A percentile compares a stretch with the other conserved stretches of the same genome.
Conservation (phyloP, 768 basidiomycete genomes). For the Kwoniella dendrophila region DNA sequence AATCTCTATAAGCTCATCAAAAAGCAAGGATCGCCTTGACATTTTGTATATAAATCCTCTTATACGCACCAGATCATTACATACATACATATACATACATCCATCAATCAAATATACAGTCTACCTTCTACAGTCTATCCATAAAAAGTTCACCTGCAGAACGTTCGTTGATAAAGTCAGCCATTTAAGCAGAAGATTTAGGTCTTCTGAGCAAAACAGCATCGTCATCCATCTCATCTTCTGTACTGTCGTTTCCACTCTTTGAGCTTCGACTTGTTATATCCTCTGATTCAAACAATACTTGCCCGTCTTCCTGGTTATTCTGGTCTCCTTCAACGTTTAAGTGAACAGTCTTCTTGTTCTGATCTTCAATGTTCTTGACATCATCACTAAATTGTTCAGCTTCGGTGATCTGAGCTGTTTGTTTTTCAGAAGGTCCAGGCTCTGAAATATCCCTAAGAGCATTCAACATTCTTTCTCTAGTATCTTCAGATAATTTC, state of each 20-base stretch:
- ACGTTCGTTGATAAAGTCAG: neutral
- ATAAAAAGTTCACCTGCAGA: neutral
- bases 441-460: constrained; percentile 72
- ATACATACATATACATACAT: neutral
- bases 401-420: neutral
- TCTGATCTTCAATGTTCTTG: neutral
- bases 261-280: constrained; percentile 3
- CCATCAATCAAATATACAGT: neutral
- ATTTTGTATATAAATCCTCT: neutral
- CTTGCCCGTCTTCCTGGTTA: no score
- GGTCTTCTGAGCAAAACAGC: constrained; percentile 52
- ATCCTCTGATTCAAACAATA: constrained; percentile 10
- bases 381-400: neutral
- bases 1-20: neutral
- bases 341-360: constrained; percentile 3
- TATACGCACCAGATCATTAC: neutral
- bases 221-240: constrained; percentile 55
- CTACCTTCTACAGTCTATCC: neutral
- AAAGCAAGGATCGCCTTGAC: neutral
- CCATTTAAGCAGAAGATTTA: constrained; percentile 1
- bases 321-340: no score
- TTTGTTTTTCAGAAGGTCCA: constrained; percentile 16
- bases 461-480: constrained; percentile 74
- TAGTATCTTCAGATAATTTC: constrained; percentile 68
- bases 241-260: constrained; percentile 36